A percentile compares a stretch with the other conserved stretches of the same genome.
phyloP scores from a whole-genome alignment of 306 rosid genomes.

The Vigna hirtella region DNA sequence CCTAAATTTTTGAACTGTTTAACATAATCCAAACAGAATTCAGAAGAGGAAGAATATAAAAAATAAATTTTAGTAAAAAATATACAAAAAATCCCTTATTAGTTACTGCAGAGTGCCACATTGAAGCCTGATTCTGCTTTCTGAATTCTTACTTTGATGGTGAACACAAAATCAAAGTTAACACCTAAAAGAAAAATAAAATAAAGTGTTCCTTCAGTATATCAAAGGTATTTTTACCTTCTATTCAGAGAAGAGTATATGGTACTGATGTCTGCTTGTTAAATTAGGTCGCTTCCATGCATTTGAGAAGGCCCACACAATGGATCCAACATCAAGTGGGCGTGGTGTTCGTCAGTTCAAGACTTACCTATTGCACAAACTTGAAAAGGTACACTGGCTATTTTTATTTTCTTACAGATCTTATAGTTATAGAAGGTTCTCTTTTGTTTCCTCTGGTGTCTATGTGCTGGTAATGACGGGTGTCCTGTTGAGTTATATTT shows the following conservation, averaged over 20 bases:
- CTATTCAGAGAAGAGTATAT: constrained; percentile 15
- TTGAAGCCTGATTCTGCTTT: constrained; percentile 22
- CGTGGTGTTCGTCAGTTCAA: constrained; percentile 99
- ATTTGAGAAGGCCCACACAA: constrained; percentile 81
- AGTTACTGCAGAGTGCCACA: background rate
- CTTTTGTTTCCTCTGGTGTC: constrained; percentile 29
- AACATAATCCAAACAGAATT: background rate
- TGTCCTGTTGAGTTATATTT: constrained; percentile 34
- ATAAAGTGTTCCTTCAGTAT: background rate
- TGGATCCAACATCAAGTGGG: constrained; percentile 87
- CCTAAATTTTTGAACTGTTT: background rate
- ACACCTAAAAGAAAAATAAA: background rate
- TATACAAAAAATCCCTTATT: background rate
- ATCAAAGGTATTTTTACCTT: constrained; percentile 16
- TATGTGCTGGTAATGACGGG: constrained; percentile 20
- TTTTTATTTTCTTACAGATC: constrained; percentile 35
- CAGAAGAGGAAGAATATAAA: background rate
- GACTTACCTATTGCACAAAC: constrained; percentile 81
- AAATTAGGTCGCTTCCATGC: constrained; percentile 92
- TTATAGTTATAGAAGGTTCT: constrained; percentile 26
- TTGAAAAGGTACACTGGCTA: constrained; percentile 67
- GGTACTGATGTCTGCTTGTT: constrained; percentile 36
- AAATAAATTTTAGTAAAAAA: background rate
- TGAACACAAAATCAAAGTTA: constrained; percentile 4
- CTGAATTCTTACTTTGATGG: constrained; percentile 27